These are phyloP conservation scores for Penicillium sp. DNA, from an alignment of 2,329 filamentous ascomycete genomes.

Conservation along the genomic window DNA sequence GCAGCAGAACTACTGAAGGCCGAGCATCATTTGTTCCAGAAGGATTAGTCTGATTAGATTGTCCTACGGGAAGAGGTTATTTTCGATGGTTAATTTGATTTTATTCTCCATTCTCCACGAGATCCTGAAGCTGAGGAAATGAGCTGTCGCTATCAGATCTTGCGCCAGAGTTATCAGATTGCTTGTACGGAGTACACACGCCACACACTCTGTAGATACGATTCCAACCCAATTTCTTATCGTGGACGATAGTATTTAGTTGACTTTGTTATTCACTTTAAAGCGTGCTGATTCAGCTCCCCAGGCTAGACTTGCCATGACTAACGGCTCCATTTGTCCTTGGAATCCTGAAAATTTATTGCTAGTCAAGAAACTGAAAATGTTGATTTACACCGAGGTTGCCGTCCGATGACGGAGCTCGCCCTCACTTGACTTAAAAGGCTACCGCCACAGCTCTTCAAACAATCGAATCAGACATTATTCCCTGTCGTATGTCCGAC, in stretches of 20 bases:
- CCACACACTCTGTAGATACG: background rate
- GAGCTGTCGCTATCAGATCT: constrained; percentile 17
- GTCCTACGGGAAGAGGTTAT: background rate
- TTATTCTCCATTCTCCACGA: constrained; percentile 3
- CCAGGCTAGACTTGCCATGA: constrained; percentile 17
- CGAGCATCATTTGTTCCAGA: constrained; percentile 9
- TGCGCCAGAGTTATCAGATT: constrained; percentile 12
- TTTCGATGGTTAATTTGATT: constrained; percentile 7
- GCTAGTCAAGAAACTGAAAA: constrained; percentile 6
- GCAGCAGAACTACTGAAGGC: constrained; percentile 3
- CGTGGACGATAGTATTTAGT: background rate
- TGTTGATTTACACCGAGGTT: constrained; percentile 16
- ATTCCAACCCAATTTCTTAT: background rate
- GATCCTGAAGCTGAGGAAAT: constrained; percentile 7
- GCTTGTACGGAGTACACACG: background rate
- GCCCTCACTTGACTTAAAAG: background rate
- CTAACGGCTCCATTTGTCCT: background rate
- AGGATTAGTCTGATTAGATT: constrained; percentile 7
- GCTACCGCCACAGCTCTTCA: background rate
- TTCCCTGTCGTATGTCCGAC: constrained; percentile 1
- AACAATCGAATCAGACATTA: background rate
- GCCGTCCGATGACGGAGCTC: constrained; percentile 31
- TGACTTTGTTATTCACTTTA: background rate
- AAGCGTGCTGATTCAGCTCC: constrained; percentile 23
- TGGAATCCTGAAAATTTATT: background rate